Evolutionary conservation across 2,329 filamentous ascomycete species (phyloP).

Genomic region (Cladophialophora immunda): DNA sequence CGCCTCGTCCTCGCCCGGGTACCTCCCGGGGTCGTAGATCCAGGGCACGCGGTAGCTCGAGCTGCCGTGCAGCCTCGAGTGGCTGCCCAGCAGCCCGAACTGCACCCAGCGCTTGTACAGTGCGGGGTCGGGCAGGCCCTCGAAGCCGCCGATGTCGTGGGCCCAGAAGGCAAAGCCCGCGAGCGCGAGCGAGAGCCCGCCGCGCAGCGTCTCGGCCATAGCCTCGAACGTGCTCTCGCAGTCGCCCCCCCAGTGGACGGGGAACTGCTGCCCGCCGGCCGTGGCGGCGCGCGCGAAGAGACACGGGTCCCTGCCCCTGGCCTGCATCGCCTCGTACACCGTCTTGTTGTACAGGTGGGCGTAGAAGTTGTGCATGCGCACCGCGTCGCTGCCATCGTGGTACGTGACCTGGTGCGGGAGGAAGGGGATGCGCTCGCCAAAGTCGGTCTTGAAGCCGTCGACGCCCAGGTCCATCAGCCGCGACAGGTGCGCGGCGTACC

Average conservation of each 20-base stretch:
- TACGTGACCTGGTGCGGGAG: constrained; percentile 65
- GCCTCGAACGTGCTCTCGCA: constrained; percentile 77
- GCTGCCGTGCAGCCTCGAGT: constrained; percentile 75
- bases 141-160: constrained; percentile 76
- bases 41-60: constrained; percentile 78
- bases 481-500: constrained; percentile 70
- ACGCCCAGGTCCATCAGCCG: constrained; percentile 73
- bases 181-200: constrained; percentile 70
- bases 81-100: constrained; percentile 75
- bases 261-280: constrained; percentile 74
- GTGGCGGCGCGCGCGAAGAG: constrained; percentile 74
- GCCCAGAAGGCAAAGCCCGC: constrained; percentile 75
- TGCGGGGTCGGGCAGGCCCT: constrained; percentile 71
- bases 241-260: constrained; percentile 77
- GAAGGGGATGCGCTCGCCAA: constrained; percentile 75
- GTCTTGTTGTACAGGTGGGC: constrained; percentile 76
- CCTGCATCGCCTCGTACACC: constrained; percentile 68
- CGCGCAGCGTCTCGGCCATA: constrained; percentile 75
- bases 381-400: constrained; percentile 68
- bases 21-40: constrained; percentile 64
- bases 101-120: constrained; percentile 82
- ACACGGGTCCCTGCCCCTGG: constrained; percentile 58
- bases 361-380: constrained; percentile 80
- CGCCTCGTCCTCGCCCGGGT: constrained; percentile 53
- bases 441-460: constrained; percentile 78